Evolutionary conservation across 306 rosid species (phyloP).

Genomic region (Begonia peltatifolia): DNA sequence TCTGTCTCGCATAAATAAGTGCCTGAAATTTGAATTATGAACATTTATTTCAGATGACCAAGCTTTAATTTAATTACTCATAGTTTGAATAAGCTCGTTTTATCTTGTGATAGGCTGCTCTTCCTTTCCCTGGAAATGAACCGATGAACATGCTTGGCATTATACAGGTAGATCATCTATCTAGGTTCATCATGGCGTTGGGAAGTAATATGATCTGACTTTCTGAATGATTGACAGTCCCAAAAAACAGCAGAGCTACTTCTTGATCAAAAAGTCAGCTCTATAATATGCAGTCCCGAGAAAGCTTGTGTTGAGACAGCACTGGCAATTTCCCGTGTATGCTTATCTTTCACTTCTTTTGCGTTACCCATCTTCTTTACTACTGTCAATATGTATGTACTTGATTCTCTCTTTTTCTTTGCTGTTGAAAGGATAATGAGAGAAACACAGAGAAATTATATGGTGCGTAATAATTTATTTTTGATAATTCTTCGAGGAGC

Average conservation of each 20-base stretch:
- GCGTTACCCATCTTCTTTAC: conserved; percentile 5
- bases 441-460: no score
- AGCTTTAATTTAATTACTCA: not conserved
- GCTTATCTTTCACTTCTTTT: conserved; percentile 14
- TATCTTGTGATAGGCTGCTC: conserved; percentile 29
- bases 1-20: no score
- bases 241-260: conserved; percentile 89
- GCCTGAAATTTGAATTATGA: not conserved
- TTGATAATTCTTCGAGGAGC: no score
- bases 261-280: conserved; percentile 60
- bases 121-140: conserved; percentile 35
- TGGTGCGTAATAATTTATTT: no score
- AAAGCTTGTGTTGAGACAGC: conserved; percentile 70
- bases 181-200: conserved; percentile 3
- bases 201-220: conserved; percentile 20
- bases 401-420: no score
- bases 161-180: conserved; percentile 55
- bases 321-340: conserved; percentile 52
- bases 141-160: conserved; percentile 71
- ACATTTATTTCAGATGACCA: not conserved
- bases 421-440: no score
- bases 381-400: not conserved
- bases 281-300: conserved; percentile 58
- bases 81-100: conserved; percentile 17
- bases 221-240: conserved; percentile 43